Evolutionary conservation across 805 yeast species (phyloP), one percentile per base, ranked within the genome.

Genomic region (Saccharomyces eubayanus): DNA sequence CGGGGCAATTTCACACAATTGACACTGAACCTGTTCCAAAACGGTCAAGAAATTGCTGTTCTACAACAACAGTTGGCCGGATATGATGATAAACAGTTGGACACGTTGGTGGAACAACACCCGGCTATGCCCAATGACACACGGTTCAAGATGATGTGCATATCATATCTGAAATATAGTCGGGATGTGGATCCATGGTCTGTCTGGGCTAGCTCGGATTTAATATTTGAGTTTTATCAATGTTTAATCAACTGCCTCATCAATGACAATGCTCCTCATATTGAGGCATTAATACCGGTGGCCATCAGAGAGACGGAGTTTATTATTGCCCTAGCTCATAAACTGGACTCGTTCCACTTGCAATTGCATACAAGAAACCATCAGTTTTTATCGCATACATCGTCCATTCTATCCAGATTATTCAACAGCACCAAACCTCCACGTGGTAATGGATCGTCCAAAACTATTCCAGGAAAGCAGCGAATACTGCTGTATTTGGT

Each of bases 351-450:
- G 2, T 55, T 62, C 28, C 57, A 56, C 52, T 46, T 48, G 50
- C 48, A 36, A 4, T 28, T 58, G 14, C 62, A 59, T 11, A 57
- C 62, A 2, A 57, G 58, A 61, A 67, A 59, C 73, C 74, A 29
- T 59, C 83, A 53, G 31, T 67, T 67, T 36, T 63, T 75, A 40
- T 71, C 79, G 5, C 77, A 75, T 64, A 62, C 79, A 27, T 82
- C 89, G 0, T 73, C 83, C 3, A 67, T 81, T 2, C 69, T 84
- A 16, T 71, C 85, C 50, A 79, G 77, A 59, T 67, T 82, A 29
- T 84, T 84, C 71, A 84, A 85, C 61, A 75, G 82, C 51, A 79
- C 81, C 41, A 73, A 88, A 43, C 77, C 82, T 6, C 48, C 54
- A 10, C 56, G 57, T n/a, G 47, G 47, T 41, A 52, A 40, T 29